Conservation (phyloP, 805 yeast species). For the Myxozyma melibiosi region DNA sequence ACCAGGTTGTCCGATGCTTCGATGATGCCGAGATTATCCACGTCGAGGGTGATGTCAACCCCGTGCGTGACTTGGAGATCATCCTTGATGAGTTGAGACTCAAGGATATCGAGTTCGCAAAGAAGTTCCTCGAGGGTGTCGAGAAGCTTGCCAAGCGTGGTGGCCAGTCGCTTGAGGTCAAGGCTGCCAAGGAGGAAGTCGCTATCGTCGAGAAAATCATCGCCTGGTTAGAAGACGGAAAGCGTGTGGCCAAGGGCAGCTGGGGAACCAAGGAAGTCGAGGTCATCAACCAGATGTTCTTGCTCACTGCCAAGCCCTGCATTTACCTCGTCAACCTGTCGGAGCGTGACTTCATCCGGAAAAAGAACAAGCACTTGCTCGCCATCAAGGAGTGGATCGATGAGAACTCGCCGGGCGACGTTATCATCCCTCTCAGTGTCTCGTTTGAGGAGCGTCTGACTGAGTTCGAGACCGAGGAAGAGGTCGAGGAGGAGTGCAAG, state of each 20-base stretch:
- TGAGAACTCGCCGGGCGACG: constrained; percentile 81
- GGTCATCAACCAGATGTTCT: constrained; percentile 77
- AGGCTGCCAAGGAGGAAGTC: constrained; percentile 84
- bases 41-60: constrained; percentile 95
- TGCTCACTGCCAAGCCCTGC: constrained; percentile 93
- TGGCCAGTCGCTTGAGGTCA: constrained; percentile 85
- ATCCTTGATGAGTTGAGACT: constrained; percentile 88
- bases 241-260: constrained; percentile 80
- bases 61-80: constrained; percentile 90
- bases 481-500: constrained; percentile 75
- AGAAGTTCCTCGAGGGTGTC: constrained; percentile 75
- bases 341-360: constrained; percentile 83
- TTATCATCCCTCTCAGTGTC: constrained; percentile 91
- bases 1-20: constrained; percentile 96
- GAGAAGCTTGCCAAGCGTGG: constrained; percentile 83
- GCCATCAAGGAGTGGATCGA: constrained; percentile 91
- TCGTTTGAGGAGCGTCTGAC: constrained; percentile 90
- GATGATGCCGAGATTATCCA: constrained; percentile 98
- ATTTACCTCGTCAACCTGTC: constrained; percentile 89
- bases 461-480: constrained; percentile 80
- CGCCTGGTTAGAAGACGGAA: constrained; percentile 75
- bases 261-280: constrained; percentile 95
- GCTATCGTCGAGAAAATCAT: constrained; percentile 73
- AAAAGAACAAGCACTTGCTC: constrained; percentile 82
- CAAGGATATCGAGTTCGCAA: constrained; percentile 94